phyloP scores from a whole-genome alignment of 106 monocot species.

The Dendrobium nobile region DNA sequence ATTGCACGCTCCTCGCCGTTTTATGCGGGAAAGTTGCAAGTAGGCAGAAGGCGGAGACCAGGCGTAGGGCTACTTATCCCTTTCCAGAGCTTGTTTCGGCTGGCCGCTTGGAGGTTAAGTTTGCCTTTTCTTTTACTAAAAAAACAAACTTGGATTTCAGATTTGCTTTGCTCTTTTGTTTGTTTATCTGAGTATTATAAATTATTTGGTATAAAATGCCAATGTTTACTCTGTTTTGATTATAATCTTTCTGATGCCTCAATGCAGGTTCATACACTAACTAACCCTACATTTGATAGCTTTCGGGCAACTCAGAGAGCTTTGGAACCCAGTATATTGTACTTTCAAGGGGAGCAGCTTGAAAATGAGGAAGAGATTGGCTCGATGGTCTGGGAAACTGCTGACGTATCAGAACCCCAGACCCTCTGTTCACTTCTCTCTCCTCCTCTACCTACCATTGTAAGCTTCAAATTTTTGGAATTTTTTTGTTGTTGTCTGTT shows the following conservation, averaged over 20 bases:
- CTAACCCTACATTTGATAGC: conserved; percentile 67
- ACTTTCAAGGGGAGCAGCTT: conserved; percentile 69
- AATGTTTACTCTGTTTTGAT: neutral
- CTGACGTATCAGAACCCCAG: conserved; percentile 55
- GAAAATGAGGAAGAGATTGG: conserved; percentile 75
- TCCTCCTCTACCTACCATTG: conserved; percentile 69
- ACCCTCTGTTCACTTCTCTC: conserved; percentile 51
- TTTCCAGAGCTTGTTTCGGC: conserved; percentile 75
- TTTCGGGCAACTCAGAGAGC: conserved; percentile 50
- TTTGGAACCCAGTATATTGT: conserved; percentile 59
- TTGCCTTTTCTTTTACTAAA: neutral
- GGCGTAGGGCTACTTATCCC: conserved; percentile 27
- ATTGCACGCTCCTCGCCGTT: conserved; percentile 75
- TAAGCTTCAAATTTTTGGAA: conserved; percentile 24
- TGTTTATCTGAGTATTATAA: neutral
- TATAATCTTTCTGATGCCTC: neutral
- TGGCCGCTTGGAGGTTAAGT: conserved; percentile 73
- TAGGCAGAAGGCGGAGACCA: conserved; percentile 18
- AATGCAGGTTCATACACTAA: conserved; percentile 82
- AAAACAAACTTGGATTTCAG: neutral
- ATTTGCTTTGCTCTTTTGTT: conserved; percentile 1
- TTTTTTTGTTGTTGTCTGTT: neutral
- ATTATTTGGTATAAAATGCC: neutral
- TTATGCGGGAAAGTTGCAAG: conserved; percentile 45
- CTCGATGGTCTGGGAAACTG: conserved; percentile 51